A percentile compares a stretch with the other conserved stretches of the same genome.
Conservation (phyloP, 495 filamentous ascomycete species). For the Podospora anserina region DNA sequence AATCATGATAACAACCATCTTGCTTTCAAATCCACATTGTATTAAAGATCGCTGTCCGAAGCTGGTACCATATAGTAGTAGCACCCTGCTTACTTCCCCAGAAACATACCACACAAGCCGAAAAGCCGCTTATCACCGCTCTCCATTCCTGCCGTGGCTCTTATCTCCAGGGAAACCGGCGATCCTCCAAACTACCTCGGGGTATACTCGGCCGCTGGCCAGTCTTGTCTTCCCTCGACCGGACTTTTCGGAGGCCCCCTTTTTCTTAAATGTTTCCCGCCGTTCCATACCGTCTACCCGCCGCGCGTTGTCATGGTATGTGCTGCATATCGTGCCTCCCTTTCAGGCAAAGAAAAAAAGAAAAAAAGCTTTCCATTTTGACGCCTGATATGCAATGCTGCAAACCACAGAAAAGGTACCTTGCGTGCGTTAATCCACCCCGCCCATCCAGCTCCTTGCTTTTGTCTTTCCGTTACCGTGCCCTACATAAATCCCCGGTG, state of each 20-base stretch:
- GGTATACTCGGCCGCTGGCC: neutral
- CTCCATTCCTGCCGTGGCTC: neutral
- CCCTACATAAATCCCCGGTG: neutral
- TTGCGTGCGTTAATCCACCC: neutral
- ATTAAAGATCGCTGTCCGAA: neutral
- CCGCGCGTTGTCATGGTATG: neutral
- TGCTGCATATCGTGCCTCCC: neutral
- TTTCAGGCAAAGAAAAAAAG: neutral
- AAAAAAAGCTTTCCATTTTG: constrained; percentile 11
- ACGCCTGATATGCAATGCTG: constrained; percentile 26
- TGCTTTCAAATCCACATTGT: neutral
- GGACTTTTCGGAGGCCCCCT: neutral
- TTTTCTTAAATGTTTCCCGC: neutral
- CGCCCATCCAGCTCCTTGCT: neutral
- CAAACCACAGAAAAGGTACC: constrained; percentile 15
- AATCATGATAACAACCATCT: neutral
- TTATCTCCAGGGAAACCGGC: neutral
- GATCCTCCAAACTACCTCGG: neutral
- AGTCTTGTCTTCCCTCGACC: neutral
- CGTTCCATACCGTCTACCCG: neutral
- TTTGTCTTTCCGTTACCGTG: neutral
- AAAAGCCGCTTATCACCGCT: neutral
- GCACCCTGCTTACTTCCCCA: neutral
- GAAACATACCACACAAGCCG: neutral
- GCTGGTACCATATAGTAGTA: neutral